Base-by-base conservation (phyloP, 2,329 filamentous ascomycete species). In the Pyrenochaeta sp. region DNA sequence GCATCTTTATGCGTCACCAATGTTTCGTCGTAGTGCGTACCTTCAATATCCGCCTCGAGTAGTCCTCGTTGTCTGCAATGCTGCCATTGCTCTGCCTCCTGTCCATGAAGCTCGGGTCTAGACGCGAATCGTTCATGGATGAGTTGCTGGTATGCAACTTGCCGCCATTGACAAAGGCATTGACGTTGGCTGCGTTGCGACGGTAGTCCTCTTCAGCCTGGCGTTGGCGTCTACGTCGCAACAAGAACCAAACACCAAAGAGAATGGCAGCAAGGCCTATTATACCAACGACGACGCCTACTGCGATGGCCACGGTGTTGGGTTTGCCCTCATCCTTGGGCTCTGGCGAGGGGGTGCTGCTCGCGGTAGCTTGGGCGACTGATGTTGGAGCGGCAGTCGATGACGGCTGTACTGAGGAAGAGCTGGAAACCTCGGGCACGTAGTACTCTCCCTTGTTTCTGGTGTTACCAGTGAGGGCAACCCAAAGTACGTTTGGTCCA, bases 1-100 rank as follows among this genome's bases (percentile, higher is more conserved):
- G 45, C 19, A 34, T 47, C 19, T 2, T 22, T 22, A 32, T 47
- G 28, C 27, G 10, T 22, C 19, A 12, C 1, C 13, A n/a, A 32
- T 6, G 27, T 32, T 22, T 30, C 30, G 5, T 22, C n/a, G 28
- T 3, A 22, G 5, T 10, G 47, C 55, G 54, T 85, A 96, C 94
- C 88, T 96, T 91, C 74, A 98, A 86, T 79, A 98, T 97, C 81
- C 91, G 91, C 81, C 94, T 88, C 62, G 94, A 97, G 81, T 97
- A 98, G 78, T 98, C 94, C 80, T 96, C 89, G 80, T 97, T 96
- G 78, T 98, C 94, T 51, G 93, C 94, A 78, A 98, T 97, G 79
- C 93, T 97, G 68, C 94, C 94, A 72, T 95, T 92, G 80, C 94
- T 97, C 81, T 94, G 86, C 78, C 93, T 88, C 74, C 92, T 86